Base-by-base conservation (phyloP, 768 basidiomycete genomes). In the Coprinopsis marcescibilis region DNA sequence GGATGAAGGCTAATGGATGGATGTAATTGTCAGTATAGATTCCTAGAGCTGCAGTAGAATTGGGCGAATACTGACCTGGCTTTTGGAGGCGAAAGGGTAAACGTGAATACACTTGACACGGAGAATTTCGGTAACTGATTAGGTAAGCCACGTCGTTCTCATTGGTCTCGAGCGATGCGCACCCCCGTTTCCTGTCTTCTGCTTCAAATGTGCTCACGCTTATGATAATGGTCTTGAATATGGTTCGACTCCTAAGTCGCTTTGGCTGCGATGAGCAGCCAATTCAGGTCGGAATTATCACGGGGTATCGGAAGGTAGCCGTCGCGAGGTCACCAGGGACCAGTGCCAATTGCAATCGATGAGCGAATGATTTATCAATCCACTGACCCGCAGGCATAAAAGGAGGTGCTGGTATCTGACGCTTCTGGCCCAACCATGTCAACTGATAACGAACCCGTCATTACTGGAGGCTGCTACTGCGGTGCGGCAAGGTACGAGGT, bases 391-490 rank as follows among this genome's bases (percentile, higher is more conserved):
- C n/a, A n/a, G n/a, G n/a, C n/a, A n/a, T n/a, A n/a, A n/a, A n/a
- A n/a, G n/a, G n/a, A n/a, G n/a, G n/a, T n/a, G n/a, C n/a, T n/a
- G n/a, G n/a, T n/a, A n/a, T n/a, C n/a, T n/a, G n/a, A n/a, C n/a
- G n/a, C n/a, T n/a, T n/a, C 30, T n/a, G 8, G 8, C 8, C 10
- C 10, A 37, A 37, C 17, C 10, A 45, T 45, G 44, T 35, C 44
- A 10, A 45, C 19, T 17, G 34, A 35, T 13, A 20, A 46, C 2
- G 27, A 40, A 20, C 38, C 27, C 15, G 20, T 37, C 32, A 19
- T 27, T 25, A 26, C 29, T 17, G 83, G 83, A 35, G 62, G 69
- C 29, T 86, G 83, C 60, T 81, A 76, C 55, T 85, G 84, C 50
- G 68, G 75, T n/a, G 52, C 65, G 2, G 63, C 76, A 3, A 60